These are phyloP conservation scores for Rhizoclosmatium sp. DNA, from an alignment of 192 early-diverging fungal genomes.

Conservation along the genomic window DNA sequence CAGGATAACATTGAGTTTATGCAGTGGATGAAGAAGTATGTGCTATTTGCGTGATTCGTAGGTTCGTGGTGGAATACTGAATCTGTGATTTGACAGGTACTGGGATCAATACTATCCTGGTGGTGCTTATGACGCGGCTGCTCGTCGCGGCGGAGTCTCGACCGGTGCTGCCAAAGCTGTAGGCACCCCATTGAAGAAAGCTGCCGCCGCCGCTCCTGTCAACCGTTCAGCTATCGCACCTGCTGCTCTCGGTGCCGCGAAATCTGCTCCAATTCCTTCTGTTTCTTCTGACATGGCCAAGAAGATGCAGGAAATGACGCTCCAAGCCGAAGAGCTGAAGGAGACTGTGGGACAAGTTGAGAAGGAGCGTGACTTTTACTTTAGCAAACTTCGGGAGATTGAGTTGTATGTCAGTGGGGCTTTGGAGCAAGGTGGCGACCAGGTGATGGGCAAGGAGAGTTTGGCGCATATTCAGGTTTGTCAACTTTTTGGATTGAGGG, in stretches of 20 bases:
- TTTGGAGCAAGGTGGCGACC: slow-evolving; percentile 60
- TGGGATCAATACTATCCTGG: slow-evolving; percentile 91
- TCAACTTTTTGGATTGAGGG: not conserved
- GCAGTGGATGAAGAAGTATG: slow-evolving; percentile 87
- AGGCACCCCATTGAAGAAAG: slow-evolving; percentile 38
- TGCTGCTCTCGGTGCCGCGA: slow-evolving; percentile 28
- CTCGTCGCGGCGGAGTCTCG: slow-evolving; percentile 57
- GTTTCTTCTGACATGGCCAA: slow-evolving; percentile 58
- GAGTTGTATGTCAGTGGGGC: slow-evolving; percentile 86
- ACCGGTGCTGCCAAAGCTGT: slow-evolving; percentile 35
- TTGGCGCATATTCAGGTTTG: slow-evolving; percentile 75
- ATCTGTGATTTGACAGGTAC: slow-evolving; percentile 54
- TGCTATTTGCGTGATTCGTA: slow-evolving; percentile 25
- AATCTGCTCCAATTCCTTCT: not conserved
- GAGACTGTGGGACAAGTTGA: slow-evolving; percentile 88
- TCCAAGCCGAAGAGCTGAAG: slow-evolving; percentile 81
- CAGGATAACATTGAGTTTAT: slow-evolving; percentile 99
- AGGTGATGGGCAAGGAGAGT: slow-evolving; percentile 47
- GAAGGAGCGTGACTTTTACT: slow-evolving; percentile 98
- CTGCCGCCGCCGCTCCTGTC: slow-evolving; percentile 2
- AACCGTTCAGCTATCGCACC: not conserved
- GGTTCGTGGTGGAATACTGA: not conserved
- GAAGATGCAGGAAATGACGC: slow-evolving; percentile 76
- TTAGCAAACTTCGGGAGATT: slow-evolving; percentile 91
- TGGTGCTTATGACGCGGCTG: slow-evolving; percentile 83